Evolutionary conservation across 768 basidiomycete species (phyloP), one percentile per base, ranked within the genome.

Genomic region (Pleurotus pulmonarius): DNA sequence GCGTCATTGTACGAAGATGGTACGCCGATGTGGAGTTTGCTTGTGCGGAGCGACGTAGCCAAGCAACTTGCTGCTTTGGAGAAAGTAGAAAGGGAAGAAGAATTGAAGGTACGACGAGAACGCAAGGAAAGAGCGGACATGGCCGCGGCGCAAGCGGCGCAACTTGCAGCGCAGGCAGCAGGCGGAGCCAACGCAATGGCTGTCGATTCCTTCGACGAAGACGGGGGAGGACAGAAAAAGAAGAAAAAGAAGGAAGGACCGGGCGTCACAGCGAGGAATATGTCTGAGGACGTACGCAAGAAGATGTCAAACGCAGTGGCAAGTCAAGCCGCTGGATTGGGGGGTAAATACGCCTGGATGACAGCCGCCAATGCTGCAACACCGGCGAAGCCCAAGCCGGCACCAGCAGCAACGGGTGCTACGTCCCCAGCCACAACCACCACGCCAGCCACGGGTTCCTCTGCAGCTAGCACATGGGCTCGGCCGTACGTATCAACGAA

Each of bases 261-360:
- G 0, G 88, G 90, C 9, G 88, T 92, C 9, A 90, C 89, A 0
- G 90, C 92, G 55, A 76, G 88, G 56, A 94, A 93, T 65, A 92
- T 95, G 90, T 88, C 86, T 4, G 93, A 94, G 69, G 93, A 94
- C 63, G 88, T 92, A 63, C 77, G 87, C 61, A 95, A 95, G 78
- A 93, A 92, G 68, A 86, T 94, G 86, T 89, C 88, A 34, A 93
- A 96, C 68, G 88, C 88, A 20, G 89, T 90, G 5, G 93, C 93
- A 20, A 88, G 86, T 61, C 91, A 92, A 66, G 91, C 91, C 4
- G 90, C 92, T n/a, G 93, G 93, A 0, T 66, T 92, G 18, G 83
- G 86, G 1, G 85, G 88, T 18, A 88, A 87, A 69, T 95, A 94
- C 63, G 79, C 89, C 13, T 95, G 93, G 93, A 92, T 94, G 90